A percentile compares a stretch with the other conserved stretches of the same genome.
These are phyloP conservation scores for Pseudocercospora macadamiae DNA, from an alignment of 2,329 filamentous ascomycete genomes.

Conservation along the genomic window DNA sequence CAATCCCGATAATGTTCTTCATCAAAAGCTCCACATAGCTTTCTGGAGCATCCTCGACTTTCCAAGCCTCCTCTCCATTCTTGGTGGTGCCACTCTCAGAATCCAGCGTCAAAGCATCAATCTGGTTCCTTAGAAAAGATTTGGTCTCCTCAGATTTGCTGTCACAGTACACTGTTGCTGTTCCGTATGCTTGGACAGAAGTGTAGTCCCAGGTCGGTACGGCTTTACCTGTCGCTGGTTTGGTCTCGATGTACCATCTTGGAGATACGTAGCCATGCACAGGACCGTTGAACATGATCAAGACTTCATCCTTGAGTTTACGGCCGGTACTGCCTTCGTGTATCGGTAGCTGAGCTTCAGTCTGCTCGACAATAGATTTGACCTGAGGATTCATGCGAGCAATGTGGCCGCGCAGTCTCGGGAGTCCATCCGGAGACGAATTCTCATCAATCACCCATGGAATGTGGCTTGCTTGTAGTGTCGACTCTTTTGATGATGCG, in stretches of 20 bases:
- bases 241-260: conserved; percentile 69
- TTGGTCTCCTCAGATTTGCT: conserved; percentile 49
- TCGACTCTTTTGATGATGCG: conserved; percentile 50
- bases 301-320: conserved; percentile 58
- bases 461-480: conserved; percentile 63
- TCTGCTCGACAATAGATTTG: conserved; percentile 54
- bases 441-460: conserved; percentile 61
- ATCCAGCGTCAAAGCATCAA: conserved; percentile 56
- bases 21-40: conserved; percentile 56
- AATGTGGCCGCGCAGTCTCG: conserved; percentile 62
- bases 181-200: conserved; percentile 66
- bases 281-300: conserved; percentile 64
- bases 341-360: not conserved
- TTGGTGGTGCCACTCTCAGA: conserved; percentile 56
- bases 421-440: conserved; percentile 47
- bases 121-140: conserved; percentile 55
- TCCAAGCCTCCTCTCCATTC: conserved; percentile 58
- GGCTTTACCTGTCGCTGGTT: conserved; percentile 66
- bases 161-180: conserved; percentile 58
- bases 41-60: conserved; percentile 60
- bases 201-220: conserved; percentile 72
- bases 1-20: conserved; percentile 46
- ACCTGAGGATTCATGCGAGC: conserved; percentile 66
- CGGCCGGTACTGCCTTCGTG: not conserved
- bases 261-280: conserved; percentile 68